A percentile compares a stretch with the other conserved stretches of the same genome.
These are phyloP conservation scores for Calamus simplicifolius DNA, from an alignment of 176 grass and related monocot genomes.

Conservation along the genomic window DNA sequence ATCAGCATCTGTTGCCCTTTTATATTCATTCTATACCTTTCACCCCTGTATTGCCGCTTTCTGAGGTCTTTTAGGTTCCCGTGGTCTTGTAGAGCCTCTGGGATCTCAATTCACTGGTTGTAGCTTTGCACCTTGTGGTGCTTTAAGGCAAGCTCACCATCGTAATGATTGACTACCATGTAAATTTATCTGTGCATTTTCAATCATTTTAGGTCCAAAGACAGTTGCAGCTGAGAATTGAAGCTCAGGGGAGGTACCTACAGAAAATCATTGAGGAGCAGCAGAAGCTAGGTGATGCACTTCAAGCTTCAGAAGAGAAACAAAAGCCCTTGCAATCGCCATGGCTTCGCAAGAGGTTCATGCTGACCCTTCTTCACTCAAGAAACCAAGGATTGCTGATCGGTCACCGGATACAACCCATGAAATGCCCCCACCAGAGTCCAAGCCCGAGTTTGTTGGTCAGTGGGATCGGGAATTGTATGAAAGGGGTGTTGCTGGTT, in stretches of 20 bases:
- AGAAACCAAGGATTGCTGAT: conserved; percentile 45
- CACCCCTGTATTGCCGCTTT: too few species aligned
- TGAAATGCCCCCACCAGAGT: conserved; percentile 28
- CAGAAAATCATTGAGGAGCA: conserved; percentile 25
- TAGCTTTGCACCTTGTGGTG: too few species aligned
- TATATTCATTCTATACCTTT: too few species aligned
- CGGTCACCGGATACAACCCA: conserved; percentile 30
- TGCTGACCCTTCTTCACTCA: conserved; percentile 22
- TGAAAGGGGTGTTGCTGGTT: conserved; percentile 18
- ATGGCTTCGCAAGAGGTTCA: conserved; percentile 45
- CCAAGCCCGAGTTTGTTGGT: conserved; percentile 63
- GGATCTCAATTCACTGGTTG: too few species aligned
- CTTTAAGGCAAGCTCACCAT: too few species aligned
- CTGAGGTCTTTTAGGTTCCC: too few species aligned
- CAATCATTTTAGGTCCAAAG: conserved; percentile 24
- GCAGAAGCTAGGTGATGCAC: conserved; percentile 40
- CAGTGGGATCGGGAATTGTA: conserved; percentile 56
- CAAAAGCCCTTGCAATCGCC: conserved; percentile 39
- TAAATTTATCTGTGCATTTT: not conserved
- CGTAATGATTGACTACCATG: too few species aligned
- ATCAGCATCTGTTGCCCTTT: too few species aligned
- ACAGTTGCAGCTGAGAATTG: conserved; percentile 24
- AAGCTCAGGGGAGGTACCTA: conserved; percentile 22
- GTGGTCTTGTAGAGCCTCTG: too few species aligned
- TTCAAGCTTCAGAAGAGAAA: conserved; percentile 46